Conservation (phyloP, 306 rosid species). For the Senna tora region DNA sequence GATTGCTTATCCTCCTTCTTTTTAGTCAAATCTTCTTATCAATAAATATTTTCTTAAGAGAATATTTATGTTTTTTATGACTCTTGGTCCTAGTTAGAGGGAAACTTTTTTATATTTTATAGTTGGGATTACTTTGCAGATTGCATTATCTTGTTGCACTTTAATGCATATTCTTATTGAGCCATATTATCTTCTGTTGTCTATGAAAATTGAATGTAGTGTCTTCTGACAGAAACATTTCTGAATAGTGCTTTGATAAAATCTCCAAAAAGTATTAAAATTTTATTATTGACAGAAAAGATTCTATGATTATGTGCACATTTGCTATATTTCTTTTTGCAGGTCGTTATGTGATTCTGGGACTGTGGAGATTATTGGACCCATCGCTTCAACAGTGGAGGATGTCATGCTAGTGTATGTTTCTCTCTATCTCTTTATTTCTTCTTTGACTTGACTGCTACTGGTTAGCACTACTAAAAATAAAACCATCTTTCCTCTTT, state of each 20-base stretch:
- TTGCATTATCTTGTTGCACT: constrained; percentile 32
- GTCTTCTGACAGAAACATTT: constrained; percentile 22
- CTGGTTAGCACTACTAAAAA: constrained; percentile 1
- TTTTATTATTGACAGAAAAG: not conserved
- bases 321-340: constrained; percentile 40
- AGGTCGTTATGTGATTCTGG: constrained; percentile 85
- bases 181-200: constrained; percentile 17
- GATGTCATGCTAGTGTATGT: constrained; percentile 91
- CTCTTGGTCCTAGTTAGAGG: constrained; percentile 24
- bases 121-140: not conserved
- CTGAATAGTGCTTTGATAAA: constrained; percentile 10
- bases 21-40: not conserved
- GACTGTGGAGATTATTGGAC: constrained; percentile 95
- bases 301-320: constrained; percentile 11
- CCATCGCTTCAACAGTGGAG: constrained; percentile 89
- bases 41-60: not conserved
- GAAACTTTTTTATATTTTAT: not conserved
- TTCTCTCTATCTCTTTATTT: constrained; percentile 3
- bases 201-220: not conserved
- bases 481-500: constrained; percentile 19
- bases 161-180: not conserved
- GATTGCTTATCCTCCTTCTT: not conserved
- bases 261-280: constrained; percentile 21
- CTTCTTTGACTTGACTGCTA: constrained; percentile 36
- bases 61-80: not conserved